These are phyloP conservation scores for Spinacia oleracea DNA, from an alignment of 179 eudicot genomes.

Conservation along the genomic window DNA sequence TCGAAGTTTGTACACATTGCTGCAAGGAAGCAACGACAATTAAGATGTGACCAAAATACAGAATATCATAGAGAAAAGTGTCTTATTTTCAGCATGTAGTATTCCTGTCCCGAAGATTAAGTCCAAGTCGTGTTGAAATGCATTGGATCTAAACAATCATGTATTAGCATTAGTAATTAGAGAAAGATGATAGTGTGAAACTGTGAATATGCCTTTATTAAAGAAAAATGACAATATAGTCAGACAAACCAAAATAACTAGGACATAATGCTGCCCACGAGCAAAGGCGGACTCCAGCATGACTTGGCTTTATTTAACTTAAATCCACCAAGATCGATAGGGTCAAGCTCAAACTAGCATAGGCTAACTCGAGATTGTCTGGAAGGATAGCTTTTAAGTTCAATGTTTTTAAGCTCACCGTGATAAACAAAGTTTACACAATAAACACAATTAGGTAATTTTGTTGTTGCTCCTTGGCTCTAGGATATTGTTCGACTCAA, in stretches of 20 bases:
- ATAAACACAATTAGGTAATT: too few relatives aligned
- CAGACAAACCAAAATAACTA: not conserved
- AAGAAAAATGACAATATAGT: not conserved
- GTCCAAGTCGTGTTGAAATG: not conserved
- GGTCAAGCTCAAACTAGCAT: too few relatives aligned
- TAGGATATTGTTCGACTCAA: too few relatives aligned
- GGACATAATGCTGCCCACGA: too few relatives aligned
- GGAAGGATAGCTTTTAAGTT: too few relatives aligned
- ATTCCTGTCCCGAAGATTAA: not conserved
- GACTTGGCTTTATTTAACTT: too few relatives aligned
- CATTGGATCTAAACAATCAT: not conserved
- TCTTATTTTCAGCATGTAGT: not conserved
- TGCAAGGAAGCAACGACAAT: slow-evolving; percentile 32
- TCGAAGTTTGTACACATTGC: slow-evolving; percentile 82
- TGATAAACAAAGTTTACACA: too few relatives aligned
- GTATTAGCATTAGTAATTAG: not conserved
- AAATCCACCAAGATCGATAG: too few relatives aligned
- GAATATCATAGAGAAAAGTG: not conserved
- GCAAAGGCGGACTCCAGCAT: too few relatives aligned
- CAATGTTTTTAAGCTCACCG: too few relatives aligned
- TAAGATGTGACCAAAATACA: not conserved
- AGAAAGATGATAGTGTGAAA: not conserved
- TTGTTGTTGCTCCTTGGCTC: too few relatives aligned
- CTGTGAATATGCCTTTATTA: not conserved
- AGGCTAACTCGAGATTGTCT: too few relatives aligned